Conservation (phyloP, 768 basidiomycete species). For the Favolaschia claudopus region DNA sequence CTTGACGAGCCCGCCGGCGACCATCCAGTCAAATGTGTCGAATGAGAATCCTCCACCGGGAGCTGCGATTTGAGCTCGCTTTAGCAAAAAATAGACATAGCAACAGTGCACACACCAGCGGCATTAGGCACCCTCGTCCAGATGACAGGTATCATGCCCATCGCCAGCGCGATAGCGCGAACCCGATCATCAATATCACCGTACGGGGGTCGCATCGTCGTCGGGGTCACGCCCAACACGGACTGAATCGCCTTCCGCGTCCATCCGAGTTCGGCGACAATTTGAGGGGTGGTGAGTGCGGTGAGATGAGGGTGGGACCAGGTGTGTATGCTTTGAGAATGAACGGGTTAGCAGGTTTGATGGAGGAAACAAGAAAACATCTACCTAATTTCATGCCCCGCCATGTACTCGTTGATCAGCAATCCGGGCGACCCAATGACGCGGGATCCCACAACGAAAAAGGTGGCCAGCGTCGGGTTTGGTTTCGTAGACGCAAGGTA, state of each 20-base stretch:
- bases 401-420: constrained; percentile 82
- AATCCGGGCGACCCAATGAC: constrained; percentile 80
- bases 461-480: constrained; percentile 82
- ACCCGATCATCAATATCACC: constrained; percentile 94
- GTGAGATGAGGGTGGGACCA: constrained; percentile 89
- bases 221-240: constrained; percentile 79
- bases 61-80: constrained; percentile 6
- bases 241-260: constrained; percentile 84
- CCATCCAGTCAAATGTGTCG: constrained; percentile 75
- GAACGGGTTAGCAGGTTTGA: no score
- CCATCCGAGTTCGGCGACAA: constrained; percentile 95
- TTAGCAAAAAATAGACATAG: background rate
- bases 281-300: constrained; percentile 76
- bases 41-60: constrained; percentile 7
- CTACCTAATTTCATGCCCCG: constrained; percentile 81
- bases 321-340: constrained; percentile 88
- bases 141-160: constrained; percentile 91
- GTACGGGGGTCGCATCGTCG: constrained; percentile 81
- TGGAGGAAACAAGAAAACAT: no score
- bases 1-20: constrained; percentile 75
- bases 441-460: constrained; percentile 91
- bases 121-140: constrained; percentile 87
- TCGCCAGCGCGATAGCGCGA: constrained; percentile 86
- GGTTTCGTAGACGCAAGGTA: constrained; percentile 72
- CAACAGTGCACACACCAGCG: constrained; percentile 58